These are phyloP conservation scores for Aspergillus ustus DNA, from an alignment of 2,329 filamentous ascomycete species.

Conservation along the genomic window DNA sequence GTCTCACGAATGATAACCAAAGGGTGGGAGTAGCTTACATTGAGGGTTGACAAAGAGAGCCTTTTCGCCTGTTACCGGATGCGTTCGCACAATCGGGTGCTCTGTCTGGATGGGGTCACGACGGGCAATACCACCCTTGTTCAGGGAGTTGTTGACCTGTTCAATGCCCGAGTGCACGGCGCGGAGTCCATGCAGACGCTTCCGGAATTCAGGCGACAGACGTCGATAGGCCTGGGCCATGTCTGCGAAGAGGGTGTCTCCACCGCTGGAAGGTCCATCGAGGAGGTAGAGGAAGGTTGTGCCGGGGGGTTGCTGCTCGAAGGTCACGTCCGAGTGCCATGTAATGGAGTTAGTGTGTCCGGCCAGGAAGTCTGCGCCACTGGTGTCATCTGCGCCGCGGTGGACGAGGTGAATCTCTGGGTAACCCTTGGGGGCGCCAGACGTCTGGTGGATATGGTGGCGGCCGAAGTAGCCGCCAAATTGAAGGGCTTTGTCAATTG, in stretches of 20 bases:
- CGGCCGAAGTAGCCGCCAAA: slow-evolving; percentile 78
- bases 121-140: slow-evolving; percentile 70
- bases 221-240: slow-evolving; percentile 80
- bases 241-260: slow-evolving; percentile 83
- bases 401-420: slow-evolving; percentile 81
- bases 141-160: slow-evolving; percentile 73
- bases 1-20: not conserved
- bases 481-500: slow-evolving; percentile 71
- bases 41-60: slow-evolving; percentile 81
- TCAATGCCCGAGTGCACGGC: slow-evolving; percentile 83
- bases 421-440: slow-evolving; percentile 72
- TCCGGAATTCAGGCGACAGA: slow-evolving; percentile 76
- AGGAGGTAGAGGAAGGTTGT: slow-evolving; percentile 89
- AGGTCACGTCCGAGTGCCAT: slow-evolving; percentile 89
- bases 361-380: slow-evolving; percentile 65
- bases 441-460: slow-evolving; percentile 81
- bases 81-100: slow-evolving; percentile 80
- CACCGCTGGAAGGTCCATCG: slow-evolving; percentile 78
- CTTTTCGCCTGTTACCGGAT: slow-evolving; percentile 79
- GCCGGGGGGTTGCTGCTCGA: slow-evolving; percentile 85
- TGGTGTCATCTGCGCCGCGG: slow-evolving; percentile 68
- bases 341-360: slow-evolving; percentile 78
- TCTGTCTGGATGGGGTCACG: slow-evolving; percentile 75
- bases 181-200: slow-evolving; percentile 77
- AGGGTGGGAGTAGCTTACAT: slow-evolving; percentile 58